phyloP scores from a whole-genome alignment of 2,329 filamentous ascomycete species.

The Gnomoniopsis sp. region DNA sequence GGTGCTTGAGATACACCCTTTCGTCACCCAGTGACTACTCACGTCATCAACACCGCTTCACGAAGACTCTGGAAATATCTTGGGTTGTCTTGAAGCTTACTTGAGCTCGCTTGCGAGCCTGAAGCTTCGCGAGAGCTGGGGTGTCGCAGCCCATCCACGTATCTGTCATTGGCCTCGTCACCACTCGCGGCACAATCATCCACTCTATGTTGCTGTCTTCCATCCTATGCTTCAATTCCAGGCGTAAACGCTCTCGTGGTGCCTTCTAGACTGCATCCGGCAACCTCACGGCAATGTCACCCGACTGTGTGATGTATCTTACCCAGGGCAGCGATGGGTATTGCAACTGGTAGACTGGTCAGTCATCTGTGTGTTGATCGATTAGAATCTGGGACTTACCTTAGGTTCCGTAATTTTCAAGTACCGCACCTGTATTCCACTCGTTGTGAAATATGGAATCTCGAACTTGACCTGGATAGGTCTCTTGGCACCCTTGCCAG shows the following conservation, averaged over 20 bases:
- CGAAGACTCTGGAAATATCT: background rate
- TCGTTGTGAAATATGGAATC: slow-evolving; percentile 99
- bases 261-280: slow-evolving; percentile 73
- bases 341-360: slow-evolving; percentile 65
- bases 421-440: slow-evolving; percentile 96
- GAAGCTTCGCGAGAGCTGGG: background rate
- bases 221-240: background rate
- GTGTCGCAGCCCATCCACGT: background rate
- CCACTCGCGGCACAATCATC: background rate
- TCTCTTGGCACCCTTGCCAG: slow-evolving; percentile 80
- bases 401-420: slow-evolving; percentile 99
- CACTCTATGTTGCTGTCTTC: background rate
- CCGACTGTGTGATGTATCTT: slow-evolving; percentile 96
- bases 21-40: background rate
- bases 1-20: background rate
- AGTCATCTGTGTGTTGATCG: slow-evolving; percentile 12
- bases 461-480: slow-evolving; percentile 99
- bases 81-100: background rate
- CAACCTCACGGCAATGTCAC: slow-evolving; percentile 90
- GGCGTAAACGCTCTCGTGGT: background rate
- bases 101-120: background rate
- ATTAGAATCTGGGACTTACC: slow-evolving; percentile 52
- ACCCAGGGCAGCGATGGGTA: slow-evolving; percentile 98
- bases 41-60: background rate
- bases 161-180: background rate